Conservation (phyloP, 345 rosid genomes). For the Euphorbia pulcherrima region DNA sequence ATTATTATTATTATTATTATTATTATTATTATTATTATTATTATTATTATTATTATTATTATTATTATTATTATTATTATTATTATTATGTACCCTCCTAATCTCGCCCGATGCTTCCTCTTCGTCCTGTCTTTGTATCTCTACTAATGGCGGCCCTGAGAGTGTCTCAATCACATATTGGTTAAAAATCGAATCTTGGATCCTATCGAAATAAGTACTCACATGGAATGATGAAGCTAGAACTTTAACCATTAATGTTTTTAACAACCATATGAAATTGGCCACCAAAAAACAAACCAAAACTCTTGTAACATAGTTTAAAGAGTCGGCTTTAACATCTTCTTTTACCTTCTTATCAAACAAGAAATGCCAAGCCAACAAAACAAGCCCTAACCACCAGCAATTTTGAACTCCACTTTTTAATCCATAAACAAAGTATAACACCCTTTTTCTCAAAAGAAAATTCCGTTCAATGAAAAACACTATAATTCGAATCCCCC, state of each 20-base stretch:
- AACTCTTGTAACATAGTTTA: constrained; percentile 55
- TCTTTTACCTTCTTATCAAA: constrained; percentile 52
- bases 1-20: no score
- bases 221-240: constrained; percentile 89
- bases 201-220: constrained; percentile 84
- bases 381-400: constrained; percentile 67
- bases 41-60: no score
- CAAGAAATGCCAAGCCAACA: constrained; percentile 66
- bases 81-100: constrained; percentile 43
- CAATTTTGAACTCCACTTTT: constrained; percentile 81
- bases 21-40: no score
- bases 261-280: constrained; percentile 69
- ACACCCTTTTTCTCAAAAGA: constrained; percentile 56
- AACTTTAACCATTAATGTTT: constrained; percentile 76
- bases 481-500: constrained; percentile 74
- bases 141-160: constrained; percentile 72
- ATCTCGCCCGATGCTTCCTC: constrained; percentile 57
- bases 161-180: constrained; percentile 81
- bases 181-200: constrained; percentile 72
- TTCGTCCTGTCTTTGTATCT: constrained; percentile 35
- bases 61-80: no score
- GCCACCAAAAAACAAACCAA: constrained; percentile 63
- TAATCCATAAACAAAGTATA: constrained; percentile 83
- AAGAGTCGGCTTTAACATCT: constrained; percentile 29
- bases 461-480: constrained; percentile 80